Evolutionary conservation across 805 yeast species (phyloP), one percentile per base, ranked within the genome.

Genomic region (Metschnikowia peoriensis): DNA sequence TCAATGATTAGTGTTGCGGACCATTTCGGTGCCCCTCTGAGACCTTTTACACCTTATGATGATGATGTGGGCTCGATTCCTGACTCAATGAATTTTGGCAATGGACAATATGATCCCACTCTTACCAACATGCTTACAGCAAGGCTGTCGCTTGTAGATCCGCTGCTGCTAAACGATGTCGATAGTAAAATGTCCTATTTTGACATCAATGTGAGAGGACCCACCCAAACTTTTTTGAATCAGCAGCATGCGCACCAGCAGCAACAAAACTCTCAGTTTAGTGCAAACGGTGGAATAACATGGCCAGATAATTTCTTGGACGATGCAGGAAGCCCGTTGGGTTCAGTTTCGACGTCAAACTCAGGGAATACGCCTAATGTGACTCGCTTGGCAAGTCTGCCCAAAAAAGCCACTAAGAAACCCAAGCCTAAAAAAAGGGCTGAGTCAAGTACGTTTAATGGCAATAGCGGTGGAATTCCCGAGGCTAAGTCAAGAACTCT

Each of bases 1-100:
- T 70, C 75, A 15, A 50, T 68, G 9, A 61, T 67, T 11, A 67
- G 71, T 44, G 64, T 71, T 28, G 70, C 70, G 1, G 75, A 70
- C 46, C 66, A 63, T 45, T 60, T 59, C 34, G 52, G 43, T 7
- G 47, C 49, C 12, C 46, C 47, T 7, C 61, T 56, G 59, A 59
- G 58, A 16, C 58, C 59, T 7, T 57, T 53, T 56, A 55, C 65
- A 41, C 58, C 59, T 10, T 49, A 51, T 52, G 59, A 45, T 48
- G 62, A 46, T 45, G 60, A 52, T 22, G 52, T 53, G 40, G 50
- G 55, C n/a, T 53, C 57, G 3, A 38, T 50, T 28, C 46, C 47
- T 10, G 57, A 54, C 47, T 46, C 53, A 8, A 46, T 49, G 47
- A 46, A 46, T 32, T 46, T 47, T 28, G 47, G 44, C 7, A 39